Percentiles rank a stretch among this genome's conserved stretches.
Conservation (phyloP, 352 stramenopile species). For the Phytophthora cactorum region DNA sequence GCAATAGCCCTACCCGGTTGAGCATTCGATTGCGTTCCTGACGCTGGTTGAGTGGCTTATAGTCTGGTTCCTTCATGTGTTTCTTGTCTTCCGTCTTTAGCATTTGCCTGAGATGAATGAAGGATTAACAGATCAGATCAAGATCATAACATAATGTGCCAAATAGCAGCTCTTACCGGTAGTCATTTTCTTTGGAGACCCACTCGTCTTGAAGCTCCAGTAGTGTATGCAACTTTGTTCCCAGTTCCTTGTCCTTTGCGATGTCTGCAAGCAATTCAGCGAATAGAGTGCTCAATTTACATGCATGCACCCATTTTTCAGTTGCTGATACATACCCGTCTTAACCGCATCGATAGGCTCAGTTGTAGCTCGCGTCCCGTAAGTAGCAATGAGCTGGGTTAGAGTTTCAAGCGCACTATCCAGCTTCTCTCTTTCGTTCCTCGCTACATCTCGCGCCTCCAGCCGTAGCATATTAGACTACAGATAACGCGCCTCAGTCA, state of each 20-base stretch:
- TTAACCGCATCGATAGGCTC: slow-evolving; percentile 62
- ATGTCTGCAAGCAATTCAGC: slow-evolving; percentile 41
- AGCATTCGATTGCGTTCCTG: slow-evolving; percentile 89
- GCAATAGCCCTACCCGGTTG: slow-evolving; percentile 54
- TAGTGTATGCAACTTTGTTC: slow-evolving; percentile 53
- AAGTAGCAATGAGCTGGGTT: slow-evolving; percentile 44
- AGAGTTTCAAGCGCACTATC: slow-evolving; percentile 48
- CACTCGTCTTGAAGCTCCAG: slow-evolving; percentile 75
- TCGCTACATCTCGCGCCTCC: slow-evolving; percentile 76
- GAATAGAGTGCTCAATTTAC: slow-evolving; percentile 1
- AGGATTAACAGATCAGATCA: no score
- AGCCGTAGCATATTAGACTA: slow-evolving; percentile 88
- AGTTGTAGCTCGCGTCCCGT: slow-evolving; percentile 37
- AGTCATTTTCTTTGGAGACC: slow-evolving; percentile 88
- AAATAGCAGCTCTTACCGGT: slow-evolving; percentile 44
- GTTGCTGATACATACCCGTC: slow-evolving; percentile 42
- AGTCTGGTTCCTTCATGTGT: slow-evolving; percentile 78
- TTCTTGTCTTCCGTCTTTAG: slow-evolving; percentile 92
- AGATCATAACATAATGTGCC: no score
- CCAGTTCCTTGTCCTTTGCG: slow-evolving; percentile 62
- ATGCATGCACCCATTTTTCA: not conserved
- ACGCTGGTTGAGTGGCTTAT: slow-evolving; percentile 69
- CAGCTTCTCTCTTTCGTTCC: slow-evolving; percentile 59
- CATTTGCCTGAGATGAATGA: slow-evolving; percentile 65
- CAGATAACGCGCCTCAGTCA: slow-evolving; percentile 6